A percentile compares a stretch with the other conserved stretches of the same genome.
These are phyloP conservation scores for Lolium multiflorum DNA, from an alignment of 176 grass and related monocot genomes.

Conservation along the genomic window DNA sequence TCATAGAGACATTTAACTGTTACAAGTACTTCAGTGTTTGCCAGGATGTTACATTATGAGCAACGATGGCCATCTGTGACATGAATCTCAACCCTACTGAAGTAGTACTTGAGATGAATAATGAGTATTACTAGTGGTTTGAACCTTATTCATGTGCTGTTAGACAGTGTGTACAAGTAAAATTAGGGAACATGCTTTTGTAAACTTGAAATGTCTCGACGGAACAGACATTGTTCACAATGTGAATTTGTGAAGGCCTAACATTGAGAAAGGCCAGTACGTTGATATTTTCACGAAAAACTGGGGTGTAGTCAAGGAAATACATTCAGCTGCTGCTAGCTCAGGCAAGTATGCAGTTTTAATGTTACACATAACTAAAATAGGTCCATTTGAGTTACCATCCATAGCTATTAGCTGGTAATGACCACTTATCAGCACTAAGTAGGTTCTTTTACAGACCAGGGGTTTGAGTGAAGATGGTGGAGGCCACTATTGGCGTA, in stretches of 20 bases:
- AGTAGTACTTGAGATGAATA: slow-evolving; percentile 1
- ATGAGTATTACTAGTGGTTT: not conserved
- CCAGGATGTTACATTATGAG: not conserved
- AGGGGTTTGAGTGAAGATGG: not conserved
- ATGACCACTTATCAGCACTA: not conserved
- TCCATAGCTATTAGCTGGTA: not conserved
- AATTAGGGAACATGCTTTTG: not conserved
- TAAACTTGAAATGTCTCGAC: not conserved
- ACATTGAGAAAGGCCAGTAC: not conserved
- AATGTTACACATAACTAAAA: not conserved
- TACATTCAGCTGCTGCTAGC: not conserved
- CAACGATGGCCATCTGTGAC: not conserved
- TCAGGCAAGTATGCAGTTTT: not conserved
- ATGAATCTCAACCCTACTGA: not conserved
- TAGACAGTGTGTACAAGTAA: not conserved
- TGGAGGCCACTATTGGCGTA: not conserved
- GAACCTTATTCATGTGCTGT: not conserved
- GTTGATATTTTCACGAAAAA: not conserved
- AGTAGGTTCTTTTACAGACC: not conserved
- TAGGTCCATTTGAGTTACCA: not conserved
- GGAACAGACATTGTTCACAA: not conserved
- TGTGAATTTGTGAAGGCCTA: not conserved
- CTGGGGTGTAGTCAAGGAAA: not conserved
- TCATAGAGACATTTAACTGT: not conserved
- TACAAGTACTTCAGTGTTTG: not conserved